Conservation (phyloP, 148 eudicot species). For the Bassia scoparia region DNA sequence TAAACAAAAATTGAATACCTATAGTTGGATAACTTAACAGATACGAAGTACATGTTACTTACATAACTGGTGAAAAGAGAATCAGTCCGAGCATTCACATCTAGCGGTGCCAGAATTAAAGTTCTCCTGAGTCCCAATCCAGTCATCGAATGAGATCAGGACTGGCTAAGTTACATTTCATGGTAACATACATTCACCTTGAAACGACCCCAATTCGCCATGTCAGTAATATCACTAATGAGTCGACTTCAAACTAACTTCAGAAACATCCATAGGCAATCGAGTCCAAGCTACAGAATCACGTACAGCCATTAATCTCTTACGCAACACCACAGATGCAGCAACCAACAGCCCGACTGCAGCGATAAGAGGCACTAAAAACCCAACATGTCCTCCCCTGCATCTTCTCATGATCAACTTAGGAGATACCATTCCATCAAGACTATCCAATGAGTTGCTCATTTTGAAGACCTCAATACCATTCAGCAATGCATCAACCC, state of each 20-base stretch:
- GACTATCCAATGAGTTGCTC: constrained; percentile 65
- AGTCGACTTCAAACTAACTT: constrained; percentile 35
- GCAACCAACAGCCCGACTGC: constrained; percentile 53
- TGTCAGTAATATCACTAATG: constrained; percentile 8
- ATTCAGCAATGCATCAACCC: constrained; percentile 66
- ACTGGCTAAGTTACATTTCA: constrained; percentile 7
- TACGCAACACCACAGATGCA: constrained; percentile 54
- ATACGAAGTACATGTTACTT: constrained; percentile 26
- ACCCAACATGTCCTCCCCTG: constrained; percentile 30
- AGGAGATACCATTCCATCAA: constrained; percentile 58
- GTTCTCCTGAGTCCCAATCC: neutral
- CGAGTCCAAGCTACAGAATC: constrained; percentile 53
- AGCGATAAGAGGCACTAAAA: constrained; percentile 44
- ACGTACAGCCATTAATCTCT: constrained; percentile 36
- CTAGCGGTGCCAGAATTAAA: constrained; percentile 1
- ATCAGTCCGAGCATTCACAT: constrained; percentile 9
- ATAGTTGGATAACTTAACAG: constrained; percentile 1
- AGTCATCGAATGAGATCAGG: neutral
- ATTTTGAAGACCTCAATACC: constrained; percentile 75
- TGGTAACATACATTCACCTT: constrained; percentile 13
- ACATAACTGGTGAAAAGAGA: constrained; percentile 7
- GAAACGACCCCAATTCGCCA: neutral
- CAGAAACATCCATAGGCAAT: constrained; percentile 53
- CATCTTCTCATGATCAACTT: constrained; percentile 35
- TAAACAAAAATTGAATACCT: constrained; percentile 17